Evolutionary conservation across 768 basidiomycete genomes (phyloP).

Genomic region (Boletellus ananiceps): DNA sequence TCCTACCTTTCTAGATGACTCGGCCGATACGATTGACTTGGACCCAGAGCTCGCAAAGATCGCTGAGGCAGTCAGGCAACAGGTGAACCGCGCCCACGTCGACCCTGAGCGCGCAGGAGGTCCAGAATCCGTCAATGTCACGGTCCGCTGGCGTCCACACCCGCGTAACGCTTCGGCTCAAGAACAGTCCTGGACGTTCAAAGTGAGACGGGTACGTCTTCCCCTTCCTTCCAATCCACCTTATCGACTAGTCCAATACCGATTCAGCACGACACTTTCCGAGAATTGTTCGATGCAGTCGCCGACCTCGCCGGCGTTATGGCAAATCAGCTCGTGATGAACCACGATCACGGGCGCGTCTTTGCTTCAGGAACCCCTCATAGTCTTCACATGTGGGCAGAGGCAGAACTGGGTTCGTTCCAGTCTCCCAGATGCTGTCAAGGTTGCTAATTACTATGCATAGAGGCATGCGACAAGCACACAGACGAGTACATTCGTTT

Average conservation of each 20-base stretch:
- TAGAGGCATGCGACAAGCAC: conserved; percentile 62
- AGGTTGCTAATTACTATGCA: conserved; percentile 7
- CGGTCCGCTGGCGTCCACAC: conserved; percentile 63
- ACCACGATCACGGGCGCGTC: conserved; percentile 55
- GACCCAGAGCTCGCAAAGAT: conserved; percentile 64
- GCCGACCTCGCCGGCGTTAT: conserved; percentile 58
- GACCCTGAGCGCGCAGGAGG: conserved; percentile 30
- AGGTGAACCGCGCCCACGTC: conserved; percentile 22
- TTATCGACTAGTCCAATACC: background rate
- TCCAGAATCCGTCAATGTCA: conserved; percentile 42
- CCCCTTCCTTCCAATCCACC: background rate
- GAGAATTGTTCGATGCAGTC: conserved; percentile 56
- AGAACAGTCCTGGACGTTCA: conserved; percentile 45
- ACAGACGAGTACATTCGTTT: conserved; percentile 62
- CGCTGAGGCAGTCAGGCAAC: conserved; percentile 36
- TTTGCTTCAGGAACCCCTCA: conserved; percentile 68
- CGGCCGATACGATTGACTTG: conserved; percentile 44
- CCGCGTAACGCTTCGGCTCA: conserved; percentile 44
- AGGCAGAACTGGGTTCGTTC: conserved; percentile 59
- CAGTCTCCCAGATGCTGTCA: background rate
- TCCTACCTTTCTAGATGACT: conserved; percentile 43
- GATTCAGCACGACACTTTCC: conserved; percentile 59
- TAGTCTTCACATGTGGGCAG: conserved; percentile 61
- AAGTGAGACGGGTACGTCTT: conserved; percentile 52
- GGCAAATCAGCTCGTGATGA: conserved; percentile 52